phyloP scores from a whole-genome alignment of 2,329 filamentous ascomycete species.

The Golovinomyces cichoracearum region DNA sequence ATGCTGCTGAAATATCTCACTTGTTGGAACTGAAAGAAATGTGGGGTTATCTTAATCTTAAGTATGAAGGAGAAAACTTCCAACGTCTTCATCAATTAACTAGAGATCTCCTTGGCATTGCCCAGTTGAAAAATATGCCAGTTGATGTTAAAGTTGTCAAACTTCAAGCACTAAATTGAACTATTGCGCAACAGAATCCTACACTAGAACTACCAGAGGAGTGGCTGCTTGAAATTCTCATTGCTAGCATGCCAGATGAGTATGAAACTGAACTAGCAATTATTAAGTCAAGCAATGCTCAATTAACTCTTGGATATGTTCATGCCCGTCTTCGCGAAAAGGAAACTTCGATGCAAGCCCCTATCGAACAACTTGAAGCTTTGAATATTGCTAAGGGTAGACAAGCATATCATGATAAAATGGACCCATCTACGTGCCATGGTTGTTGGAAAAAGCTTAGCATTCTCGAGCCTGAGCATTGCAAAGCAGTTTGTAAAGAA shows the following conservation, averaged over 20 bases:
- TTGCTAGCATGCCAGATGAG: background rate
- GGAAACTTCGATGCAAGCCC: background rate
- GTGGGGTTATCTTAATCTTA: background rate
- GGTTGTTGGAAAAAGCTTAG: background rate
- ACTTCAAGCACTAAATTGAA: slow-evolving; percentile 1
- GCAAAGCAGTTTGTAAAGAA: background rate
- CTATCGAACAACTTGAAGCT: slow-evolving; percentile 1
- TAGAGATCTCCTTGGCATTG: background rate
- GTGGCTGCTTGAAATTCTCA: background rate
- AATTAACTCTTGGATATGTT: slow-evolving; percentile 1
- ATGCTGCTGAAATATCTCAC: slow-evolving; percentile 1
- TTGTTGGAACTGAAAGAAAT: background rate
- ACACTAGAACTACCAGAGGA: background rate
- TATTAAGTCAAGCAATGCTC: background rate
- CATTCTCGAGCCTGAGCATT: background rate
- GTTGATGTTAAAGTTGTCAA: background rate
- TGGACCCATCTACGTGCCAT: background rate
- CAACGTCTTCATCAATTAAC: background rate
- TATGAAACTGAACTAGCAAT: background rate
- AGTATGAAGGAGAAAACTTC: background rate
- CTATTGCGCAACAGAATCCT: background rate
- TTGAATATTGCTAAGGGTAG: background rate
- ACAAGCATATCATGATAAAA: slow-evolving; percentile 1
- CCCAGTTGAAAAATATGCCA: background rate
- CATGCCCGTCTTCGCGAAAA: background rate